Evolutionary conservation across 192 early-diverging fungal species (phyloP).

Genomic region (Gaertneriomyces semiglobifer): DNA sequence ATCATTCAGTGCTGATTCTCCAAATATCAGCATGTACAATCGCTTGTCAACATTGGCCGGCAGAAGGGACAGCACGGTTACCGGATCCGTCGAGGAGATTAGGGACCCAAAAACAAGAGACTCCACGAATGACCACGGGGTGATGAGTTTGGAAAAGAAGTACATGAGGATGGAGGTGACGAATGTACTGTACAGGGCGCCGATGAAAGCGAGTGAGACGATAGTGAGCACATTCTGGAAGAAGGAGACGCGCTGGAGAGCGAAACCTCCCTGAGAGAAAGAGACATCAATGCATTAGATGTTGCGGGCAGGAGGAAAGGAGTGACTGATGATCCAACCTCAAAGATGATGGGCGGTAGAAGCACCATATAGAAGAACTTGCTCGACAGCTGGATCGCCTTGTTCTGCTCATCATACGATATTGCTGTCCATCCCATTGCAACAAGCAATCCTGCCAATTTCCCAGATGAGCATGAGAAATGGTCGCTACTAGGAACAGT

Average conservation of each 20-base stretch:
- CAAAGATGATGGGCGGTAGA: constrained; percentile 60
- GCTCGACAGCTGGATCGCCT: constrained; percentile 48
- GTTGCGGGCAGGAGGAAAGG: background rate
- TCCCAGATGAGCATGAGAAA: too few relatives aligned
- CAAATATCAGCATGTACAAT: constrained; percentile 64
- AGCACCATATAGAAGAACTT: constrained; percentile 63
- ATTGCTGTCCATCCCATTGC: constrained; percentile 51
- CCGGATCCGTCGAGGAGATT: constrained; percentile 61
- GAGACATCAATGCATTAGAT: background rate
- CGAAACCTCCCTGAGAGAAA: constrained; percentile 47
- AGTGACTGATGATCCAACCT: constrained; percentile 22
- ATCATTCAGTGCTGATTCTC: constrained; percentile 62
- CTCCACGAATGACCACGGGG: constrained; percentile 53
- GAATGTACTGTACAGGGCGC: constrained; percentile 57
- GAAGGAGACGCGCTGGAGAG: constrained; percentile 49
- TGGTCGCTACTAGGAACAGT: too few relatives aligned
- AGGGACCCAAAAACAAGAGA: constrained; percentile 58
- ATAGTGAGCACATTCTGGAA: constrained; percentile 55
- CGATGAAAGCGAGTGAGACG: constrained; percentile 51
- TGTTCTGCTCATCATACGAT: constrained; percentile 42
- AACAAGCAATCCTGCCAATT: constrained; percentile 43
- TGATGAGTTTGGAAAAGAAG: constrained; percentile 47
- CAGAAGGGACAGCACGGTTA: constrained; percentile 58
- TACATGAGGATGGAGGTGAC: constrained; percentile 56
- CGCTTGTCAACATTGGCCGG: constrained; percentile 50